Conservation (phyloP, 1,284 basidiomycete genomes). For the Cystobasidium slooffiae region DNA sequence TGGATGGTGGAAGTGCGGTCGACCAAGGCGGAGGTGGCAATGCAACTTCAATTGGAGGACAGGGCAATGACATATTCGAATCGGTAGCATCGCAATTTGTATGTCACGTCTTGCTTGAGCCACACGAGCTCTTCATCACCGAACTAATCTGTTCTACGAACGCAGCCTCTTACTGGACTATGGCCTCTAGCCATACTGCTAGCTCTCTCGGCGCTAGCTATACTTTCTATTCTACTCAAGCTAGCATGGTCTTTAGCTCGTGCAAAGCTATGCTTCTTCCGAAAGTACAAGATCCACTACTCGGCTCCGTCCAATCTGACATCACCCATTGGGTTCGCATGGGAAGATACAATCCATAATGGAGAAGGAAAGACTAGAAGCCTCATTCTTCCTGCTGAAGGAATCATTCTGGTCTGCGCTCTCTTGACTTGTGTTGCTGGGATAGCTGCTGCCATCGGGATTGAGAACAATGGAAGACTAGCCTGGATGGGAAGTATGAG, state of each 20-base stretch:
- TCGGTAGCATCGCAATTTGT: constrained; percentile 12
- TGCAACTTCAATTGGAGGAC: not conserved
- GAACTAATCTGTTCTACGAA: not conserved
- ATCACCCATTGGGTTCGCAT: not conserved
- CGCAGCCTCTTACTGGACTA: constrained; percentile 23
- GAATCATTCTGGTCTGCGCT: not conserved
- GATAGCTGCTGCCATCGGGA: not conserved
- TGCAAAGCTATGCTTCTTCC: constrained; percentile 21
- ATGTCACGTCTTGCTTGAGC: not conserved
- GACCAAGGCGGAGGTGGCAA: not conserved
- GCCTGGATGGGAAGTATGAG: not conserved
- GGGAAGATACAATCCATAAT: not conserved
- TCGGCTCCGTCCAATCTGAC: not conserved
- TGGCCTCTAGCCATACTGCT: constrained; percentile 22
- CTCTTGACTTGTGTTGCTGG: not conserved
- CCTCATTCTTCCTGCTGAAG: constrained; percentile 9
- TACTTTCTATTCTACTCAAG: constrained; percentile 25
- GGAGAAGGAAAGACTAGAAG: constrained; percentile 1
- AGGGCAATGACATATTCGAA: not conserved
- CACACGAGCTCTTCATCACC: not conserved
- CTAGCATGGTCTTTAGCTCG: constrained; percentile 21
- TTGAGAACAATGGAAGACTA: constrained; percentile 14
- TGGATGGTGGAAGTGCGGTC: too few species aligned
- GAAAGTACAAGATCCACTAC: constrained; percentile 13
- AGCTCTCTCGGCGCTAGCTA: constrained; percentile 8